Percentiles rank a stretch among this genome's conserved stretches.
Evolutionary conservation across 192 early-diverging fungal species (phyloP).

Genomic region (Backusella tarrabulga): DNA sequence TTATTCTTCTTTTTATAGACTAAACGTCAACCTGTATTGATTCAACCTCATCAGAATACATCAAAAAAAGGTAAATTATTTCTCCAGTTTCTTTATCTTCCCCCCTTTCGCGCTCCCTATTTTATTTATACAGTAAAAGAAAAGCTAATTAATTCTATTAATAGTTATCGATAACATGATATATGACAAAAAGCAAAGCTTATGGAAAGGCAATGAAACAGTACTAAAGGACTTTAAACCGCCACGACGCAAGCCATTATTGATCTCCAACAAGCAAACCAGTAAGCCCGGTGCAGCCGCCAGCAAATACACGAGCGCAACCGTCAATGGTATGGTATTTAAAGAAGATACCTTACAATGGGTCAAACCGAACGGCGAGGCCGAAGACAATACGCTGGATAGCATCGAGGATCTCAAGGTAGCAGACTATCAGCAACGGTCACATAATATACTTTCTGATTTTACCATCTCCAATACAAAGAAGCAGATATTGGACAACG

Average conservation of each 20-base stretch:
- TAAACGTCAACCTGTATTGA: slow-evolving; percentile 4
- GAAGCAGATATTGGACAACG: background rate
- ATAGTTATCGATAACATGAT: slow-evolving; percentile 4
- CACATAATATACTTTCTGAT: background rate
- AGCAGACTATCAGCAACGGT: too few species aligned
- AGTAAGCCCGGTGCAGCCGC: background rate
- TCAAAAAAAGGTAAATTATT: slow-evolving; percentile 7
- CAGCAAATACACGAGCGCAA: background rate
- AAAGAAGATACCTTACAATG: background rate
- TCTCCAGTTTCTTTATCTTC: background rate
- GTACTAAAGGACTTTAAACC: background rate
- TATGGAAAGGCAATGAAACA: slow-evolving; percentile 14
- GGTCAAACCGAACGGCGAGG: background rate
- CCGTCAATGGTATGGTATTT: background rate
- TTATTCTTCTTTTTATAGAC: background rate
- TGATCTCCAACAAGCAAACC: slow-evolving; percentile 5
- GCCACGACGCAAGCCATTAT: background rate
- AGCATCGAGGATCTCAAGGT: background rate
- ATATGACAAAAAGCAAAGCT: background rate
- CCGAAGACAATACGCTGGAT: background rate
- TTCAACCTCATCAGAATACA: slow-evolving; percentile 6
- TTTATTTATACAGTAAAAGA: background rate
- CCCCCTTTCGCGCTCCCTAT: background rate
- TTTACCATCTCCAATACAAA: background rate
- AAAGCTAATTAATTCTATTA: background rate